Evolutionary conservation across 441 rosid species (phyloP).

Genomic region (Populus hybrid): DNA sequence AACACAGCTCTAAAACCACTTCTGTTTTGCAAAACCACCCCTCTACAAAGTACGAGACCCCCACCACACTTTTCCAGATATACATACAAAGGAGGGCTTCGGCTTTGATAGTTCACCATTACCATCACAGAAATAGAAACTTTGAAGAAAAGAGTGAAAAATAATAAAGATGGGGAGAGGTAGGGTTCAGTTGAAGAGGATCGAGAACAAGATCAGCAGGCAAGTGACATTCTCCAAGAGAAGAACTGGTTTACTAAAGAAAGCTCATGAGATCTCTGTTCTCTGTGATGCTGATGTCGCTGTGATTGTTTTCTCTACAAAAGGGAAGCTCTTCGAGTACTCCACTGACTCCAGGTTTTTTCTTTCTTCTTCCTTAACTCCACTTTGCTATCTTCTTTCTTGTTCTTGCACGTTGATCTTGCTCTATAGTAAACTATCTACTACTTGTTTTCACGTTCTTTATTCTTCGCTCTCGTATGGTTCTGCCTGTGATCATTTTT

Average conservation of each 20-base stretch:
- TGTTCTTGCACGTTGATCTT: conserved; percentile 5
- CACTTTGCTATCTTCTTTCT: background rate
- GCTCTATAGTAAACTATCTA: background rate
- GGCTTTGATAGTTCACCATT: background rate
- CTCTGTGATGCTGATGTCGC: conserved; percentile 37
- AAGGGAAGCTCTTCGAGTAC: conserved; percentile 75
- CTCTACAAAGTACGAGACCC: background rate
- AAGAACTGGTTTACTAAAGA: conserved; percentile 69
- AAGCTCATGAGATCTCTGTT: conserved; percentile 79
- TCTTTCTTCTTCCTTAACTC: background rate
- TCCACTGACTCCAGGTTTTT: conserved; percentile 61
- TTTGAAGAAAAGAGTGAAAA: background rate
- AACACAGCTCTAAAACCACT: conserved; percentile 4
- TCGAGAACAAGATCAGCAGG: conserved; percentile 85
- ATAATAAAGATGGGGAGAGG: conserved; percentile 62
- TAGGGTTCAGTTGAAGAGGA: conserved; percentile 82
- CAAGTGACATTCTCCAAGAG: conserved; percentile 30
- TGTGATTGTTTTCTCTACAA: conserved; percentile 77
- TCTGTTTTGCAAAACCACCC: background rate
- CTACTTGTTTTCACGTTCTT: background rate
- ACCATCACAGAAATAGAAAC: conserved; percentile 31
- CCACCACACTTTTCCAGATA: background rate
- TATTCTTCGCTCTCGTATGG: background rate
- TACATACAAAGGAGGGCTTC: background rate
- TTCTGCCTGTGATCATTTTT: background rate